phyloP scores from a whole-genome alignment of 148 eudicot genomes.

The Dysphania ambrosioides region DNA sequence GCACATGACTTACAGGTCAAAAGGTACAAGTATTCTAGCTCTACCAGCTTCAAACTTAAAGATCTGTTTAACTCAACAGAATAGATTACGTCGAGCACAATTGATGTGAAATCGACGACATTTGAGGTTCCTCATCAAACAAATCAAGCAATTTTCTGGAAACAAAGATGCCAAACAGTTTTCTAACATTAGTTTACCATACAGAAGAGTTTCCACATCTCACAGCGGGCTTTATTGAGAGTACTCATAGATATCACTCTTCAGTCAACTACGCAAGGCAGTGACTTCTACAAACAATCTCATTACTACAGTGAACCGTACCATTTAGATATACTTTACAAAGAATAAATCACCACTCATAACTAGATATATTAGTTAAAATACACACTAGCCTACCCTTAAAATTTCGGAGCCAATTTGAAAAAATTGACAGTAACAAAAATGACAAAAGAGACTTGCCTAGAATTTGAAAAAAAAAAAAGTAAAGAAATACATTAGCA shows the following conservation, averaged over 20 bases:
- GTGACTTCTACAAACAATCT: constrained; percentile 10
- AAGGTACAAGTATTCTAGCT: neutral
- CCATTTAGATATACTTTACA: constrained; percentile 24
- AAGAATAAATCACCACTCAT: constrained; percentile 15
- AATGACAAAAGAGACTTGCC: constrained; percentile 14
- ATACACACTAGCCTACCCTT: constrained; percentile 20
- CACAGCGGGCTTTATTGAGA: neutral
- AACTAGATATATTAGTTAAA: neutral
- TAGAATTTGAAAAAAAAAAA: constrained; percentile 7
- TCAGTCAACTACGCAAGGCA: constrained; percentile 1
- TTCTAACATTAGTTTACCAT: neutral
- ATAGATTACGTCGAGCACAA: no score
- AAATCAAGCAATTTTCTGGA: neutral
- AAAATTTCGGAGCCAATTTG: constrained; percentile 21
- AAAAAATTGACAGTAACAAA: constrained; percentile 6
- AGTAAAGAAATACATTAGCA: constrained; percentile 22
- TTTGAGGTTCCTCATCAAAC: no score
- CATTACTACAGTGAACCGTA: constrained; percentile 3
- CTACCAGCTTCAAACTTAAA: neutral
- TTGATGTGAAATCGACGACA: no score
- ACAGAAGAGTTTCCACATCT: constrained; percentile 7
- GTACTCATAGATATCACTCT: neutral
- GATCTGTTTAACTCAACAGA: neutral
- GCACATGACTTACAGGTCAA: neutral
- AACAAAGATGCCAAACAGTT: neutral